phyloP scores from a whole-genome alignment of 345 rosid species.

The Syzygium grande region DNA sequence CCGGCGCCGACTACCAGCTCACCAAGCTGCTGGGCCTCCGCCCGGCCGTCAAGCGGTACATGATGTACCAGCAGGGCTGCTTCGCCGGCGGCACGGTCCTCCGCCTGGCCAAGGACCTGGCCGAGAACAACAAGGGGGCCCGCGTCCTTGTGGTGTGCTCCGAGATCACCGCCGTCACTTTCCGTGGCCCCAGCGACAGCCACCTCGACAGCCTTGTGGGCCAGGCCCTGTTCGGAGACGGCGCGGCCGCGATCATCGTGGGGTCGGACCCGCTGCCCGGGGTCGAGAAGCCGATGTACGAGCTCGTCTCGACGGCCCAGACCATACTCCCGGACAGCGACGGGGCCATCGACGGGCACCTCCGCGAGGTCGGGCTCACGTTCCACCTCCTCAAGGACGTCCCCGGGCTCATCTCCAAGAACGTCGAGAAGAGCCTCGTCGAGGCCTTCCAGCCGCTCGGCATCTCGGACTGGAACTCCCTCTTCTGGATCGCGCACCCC shows the following conservation, averaged over 20 bases:
- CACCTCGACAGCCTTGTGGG: conserved; percentile 40
- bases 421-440: conserved; percentile 16
- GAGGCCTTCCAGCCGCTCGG: conserved; percentile 37
- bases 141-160: conserved; percentile 45
- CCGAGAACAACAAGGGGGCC: conserved; percentile 38
- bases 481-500: conserved; percentile 42
- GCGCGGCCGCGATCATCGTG: conserved; percentile 30
- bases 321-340: conserved; percentile 36
- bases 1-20: conserved; percentile 49
- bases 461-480: conserved; percentile 41
- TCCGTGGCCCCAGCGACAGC: conserved; percentile 34
- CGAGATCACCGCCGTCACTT: conserved; percentile 21
- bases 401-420: conserved; percentile 27
- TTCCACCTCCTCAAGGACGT: conserved; percentile 35
- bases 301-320: conserved; percentile 32
- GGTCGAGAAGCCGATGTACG: conserved; percentile 27
- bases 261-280: conserved; percentile 26
- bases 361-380: conserved; percentile 37
- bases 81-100: conserved; percentile 37
- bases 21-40: conserved; percentile 45
- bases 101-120: conserved; percentile 43
- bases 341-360: conserved; percentile 38
- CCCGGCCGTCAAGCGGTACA: conserved; percentile 35
- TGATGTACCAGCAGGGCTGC: conserved; percentile 53
- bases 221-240: conserved; percentile 38